Base-by-base conservation (phyloP, 257 asterid species). In the Solanum corneliomulleri region DNA sequence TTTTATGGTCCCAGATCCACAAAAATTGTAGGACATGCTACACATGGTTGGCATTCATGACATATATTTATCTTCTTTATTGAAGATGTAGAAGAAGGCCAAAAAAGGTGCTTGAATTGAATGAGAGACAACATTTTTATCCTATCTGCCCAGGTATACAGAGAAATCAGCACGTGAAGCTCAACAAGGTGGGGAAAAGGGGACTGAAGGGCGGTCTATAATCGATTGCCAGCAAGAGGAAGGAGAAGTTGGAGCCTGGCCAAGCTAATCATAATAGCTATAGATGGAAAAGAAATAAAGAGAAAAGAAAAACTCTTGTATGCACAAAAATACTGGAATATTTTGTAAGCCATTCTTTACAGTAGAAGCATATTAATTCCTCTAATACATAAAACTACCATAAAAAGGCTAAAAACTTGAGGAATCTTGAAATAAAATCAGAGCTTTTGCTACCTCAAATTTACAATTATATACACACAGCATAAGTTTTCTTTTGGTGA, bases 401-500 rank as follows among this genome's bases (percentile, higher is more conserved):
- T 81, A 45, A 49, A 49, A 81, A 47, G 29, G 45, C 29, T 31
- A 81, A 72, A 37, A 74, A 87, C 21, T 18, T 49, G 37, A 83
- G 42, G 49, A 58, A 89, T 60, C 84, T 20, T 68, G 70, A 83
- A 31, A 45, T 44, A 29, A 81, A 31, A 49, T 81, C 29, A 49
- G 85, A 81, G 45, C 29, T 68, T 87, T 76, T n/a, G 49, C 69
- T 84, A 83, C 87, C 60, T 86, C 89, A 87, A 86, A 89, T 92
- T 86, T 92, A 92, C 95, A 89, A 83, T 6, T 86, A 85, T 90
- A 89, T 86, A 75, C 83, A 75, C 83, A 81, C 45, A 49, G 31
- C 85, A 49, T 81, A 81, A 31, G 2, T 49, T 5, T 81, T 81
- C 69, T 31, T 49, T 86, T 76, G 12, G 27, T 56, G 82, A 72